These are phyloP conservation scores for Prunus padus DNA, from an alignment of 306 rosid species.

Conservation along the genomic window DNA sequence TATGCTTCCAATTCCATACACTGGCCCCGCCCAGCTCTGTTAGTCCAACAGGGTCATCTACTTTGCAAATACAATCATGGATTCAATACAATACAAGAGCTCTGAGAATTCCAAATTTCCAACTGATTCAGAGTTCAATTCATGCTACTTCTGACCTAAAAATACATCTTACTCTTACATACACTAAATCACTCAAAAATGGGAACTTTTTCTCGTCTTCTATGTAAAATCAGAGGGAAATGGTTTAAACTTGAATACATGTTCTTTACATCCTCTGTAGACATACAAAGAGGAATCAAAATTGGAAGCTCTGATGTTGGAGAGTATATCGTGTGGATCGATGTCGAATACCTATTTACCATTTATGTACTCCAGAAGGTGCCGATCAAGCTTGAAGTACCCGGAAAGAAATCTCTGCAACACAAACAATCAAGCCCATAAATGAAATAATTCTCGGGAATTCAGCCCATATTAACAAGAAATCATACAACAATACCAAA, in stretches of 20 bases:
- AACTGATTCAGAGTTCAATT: no score
- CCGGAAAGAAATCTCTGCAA: conserved; percentile 71
- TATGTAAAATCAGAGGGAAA: neutral
- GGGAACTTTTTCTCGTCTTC: neutral
- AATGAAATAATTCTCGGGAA: neutral
- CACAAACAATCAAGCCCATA: conserved; percentile 5
- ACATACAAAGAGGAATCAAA: neutral
- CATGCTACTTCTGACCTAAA: no score
- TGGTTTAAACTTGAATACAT: neutral
- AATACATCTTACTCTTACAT: no score
- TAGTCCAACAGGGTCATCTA: no score
- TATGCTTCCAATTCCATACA: no score
- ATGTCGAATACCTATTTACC: conserved; percentile 47
- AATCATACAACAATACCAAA: neutral
- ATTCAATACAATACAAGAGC: no score
- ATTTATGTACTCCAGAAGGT: conserved; percentile 71
- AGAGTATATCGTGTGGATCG: neutral
- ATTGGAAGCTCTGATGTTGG: neutral
- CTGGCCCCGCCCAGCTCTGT: no score
- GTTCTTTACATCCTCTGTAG: neutral
- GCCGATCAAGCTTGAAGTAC: conserved; percentile 80
- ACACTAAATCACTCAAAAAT: no score
- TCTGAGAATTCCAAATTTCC: no score
- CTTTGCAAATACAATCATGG: no score
- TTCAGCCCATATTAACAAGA: neutral